Conservation (phyloP, 2,329 filamentous ascomycete species). For the Calonectria pauciramosa region DNA sequence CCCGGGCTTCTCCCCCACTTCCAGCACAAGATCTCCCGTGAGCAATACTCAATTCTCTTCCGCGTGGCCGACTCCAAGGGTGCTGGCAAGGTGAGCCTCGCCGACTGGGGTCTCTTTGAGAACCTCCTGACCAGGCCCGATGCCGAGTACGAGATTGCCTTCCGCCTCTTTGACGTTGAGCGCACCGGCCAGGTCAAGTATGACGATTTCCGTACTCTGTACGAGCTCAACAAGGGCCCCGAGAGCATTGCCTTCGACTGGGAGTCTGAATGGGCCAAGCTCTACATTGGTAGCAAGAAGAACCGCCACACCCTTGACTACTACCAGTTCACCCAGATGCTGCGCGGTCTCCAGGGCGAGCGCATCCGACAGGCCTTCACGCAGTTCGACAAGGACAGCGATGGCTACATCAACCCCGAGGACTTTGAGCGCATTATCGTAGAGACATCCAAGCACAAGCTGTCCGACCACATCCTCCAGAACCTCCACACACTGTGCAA, state of each 20-base stretch:
- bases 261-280: slow-evolving; percentile 95
- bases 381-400: slow-evolving; percentile 88
- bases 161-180: slow-evolving; percentile 93
- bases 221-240: slow-evolving; percentile 89
- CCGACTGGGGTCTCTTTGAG: slow-evolving; percentile 94
- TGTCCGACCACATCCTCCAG: slow-evolving; percentile 93
- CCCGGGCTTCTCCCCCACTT: slow-evolving; percentile 6
- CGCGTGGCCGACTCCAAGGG: slow-evolving; percentile 86
- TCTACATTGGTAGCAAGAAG: slow-evolving; percentile 92
- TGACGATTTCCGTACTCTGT: slow-evolving; percentile 86
- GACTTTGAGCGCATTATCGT: slow-evolving; percentile 97
- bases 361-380: slow-evolving; percentile 96
- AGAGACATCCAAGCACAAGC: slow-evolving; percentile 93
- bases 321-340: slow-evolving; percentile 97
- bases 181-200: slow-evolving; percentile 89
- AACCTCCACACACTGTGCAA: slow-evolving; percentile 96
- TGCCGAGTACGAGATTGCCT: slow-evolving; percentile 98
- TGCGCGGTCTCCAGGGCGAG: slow-evolving; percentile 95
- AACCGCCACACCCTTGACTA: slow-evolving; percentile 94
- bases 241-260: slow-evolving; percentile 94
- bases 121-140: slow-evolving; percentile 94
- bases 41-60: slow-evolving; percentile 96
- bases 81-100: slow-evolving; percentile 79
- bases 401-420: slow-evolving; percentile 95
- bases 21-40: slow-evolving; percentile 97